Percentiles rank a stretch among this genome's conserved stretches.
phyloP scores from a whole-genome alignment of 164 flowering plant species.

The Stephania cephalantha region DNA sequence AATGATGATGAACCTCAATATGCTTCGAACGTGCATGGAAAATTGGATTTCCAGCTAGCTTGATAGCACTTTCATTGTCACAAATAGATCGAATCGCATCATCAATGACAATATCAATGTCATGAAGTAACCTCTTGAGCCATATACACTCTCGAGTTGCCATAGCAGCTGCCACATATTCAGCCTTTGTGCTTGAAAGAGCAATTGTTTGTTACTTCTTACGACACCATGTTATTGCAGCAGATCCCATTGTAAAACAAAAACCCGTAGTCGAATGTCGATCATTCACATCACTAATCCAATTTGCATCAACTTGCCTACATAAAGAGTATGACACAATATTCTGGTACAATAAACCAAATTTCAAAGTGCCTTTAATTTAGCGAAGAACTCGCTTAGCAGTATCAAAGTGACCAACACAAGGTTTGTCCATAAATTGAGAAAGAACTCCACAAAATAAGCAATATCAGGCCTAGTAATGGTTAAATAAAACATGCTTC shows the following conservation, averaged over 20 bases:
- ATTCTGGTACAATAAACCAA: not conserved
- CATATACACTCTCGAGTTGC: conserved; percentile 3
- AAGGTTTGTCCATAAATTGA: conserved; percentile 9
- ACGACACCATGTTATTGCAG: not conserved
- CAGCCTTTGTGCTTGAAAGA: not conserved
- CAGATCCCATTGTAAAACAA: not conserved
- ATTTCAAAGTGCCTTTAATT: not conserved
- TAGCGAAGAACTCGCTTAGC: conserved; percentile 4
- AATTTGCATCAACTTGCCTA: not conserved
- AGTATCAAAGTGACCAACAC: not conserved
- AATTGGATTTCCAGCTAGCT: not conserved
- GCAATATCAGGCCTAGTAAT: not conserved
- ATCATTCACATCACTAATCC: not conserved
- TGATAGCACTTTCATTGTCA: conserved; percentile 1
- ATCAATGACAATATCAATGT: not conserved
- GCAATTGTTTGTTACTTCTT: not conserved
- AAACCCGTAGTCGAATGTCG: not conserved
- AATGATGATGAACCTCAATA: not conserved
- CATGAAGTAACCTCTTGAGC: not conserved
- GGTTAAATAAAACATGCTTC: not conserved
- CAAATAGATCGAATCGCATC: not conserved
- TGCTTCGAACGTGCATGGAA: not conserved
- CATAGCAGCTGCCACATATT: conserved; percentile 2
- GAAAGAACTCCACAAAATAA: conserved; percentile 1
- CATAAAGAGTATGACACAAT: not conserved